Conservation (phyloP, 805 yeast species). For the Kluyveromyces siamensis region DNA sequence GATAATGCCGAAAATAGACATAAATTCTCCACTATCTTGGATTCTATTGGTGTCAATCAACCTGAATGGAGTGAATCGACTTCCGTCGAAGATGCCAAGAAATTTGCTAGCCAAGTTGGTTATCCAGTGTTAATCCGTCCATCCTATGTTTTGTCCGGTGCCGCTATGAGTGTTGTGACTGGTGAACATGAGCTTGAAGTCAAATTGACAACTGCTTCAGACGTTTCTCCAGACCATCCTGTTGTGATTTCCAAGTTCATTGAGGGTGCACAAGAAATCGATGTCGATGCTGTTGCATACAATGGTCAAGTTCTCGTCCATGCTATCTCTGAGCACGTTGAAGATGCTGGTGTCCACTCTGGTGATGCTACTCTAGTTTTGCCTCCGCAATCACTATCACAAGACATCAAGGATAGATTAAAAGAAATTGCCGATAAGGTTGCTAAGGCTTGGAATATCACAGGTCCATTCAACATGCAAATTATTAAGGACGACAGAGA, state of each 20-base stretch:
- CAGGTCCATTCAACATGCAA: slow-evolving; percentile 99
- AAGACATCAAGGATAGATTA: slow-evolving; percentile 57
- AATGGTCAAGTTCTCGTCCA: slow-evolving; percentile 85
- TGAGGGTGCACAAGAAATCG: slow-evolving; percentile 94
- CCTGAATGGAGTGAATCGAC: slow-evolving; percentile 97
- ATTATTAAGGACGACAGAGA: slow-evolving; percentile 70
- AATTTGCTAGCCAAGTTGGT: slow-evolving; percentile 76
- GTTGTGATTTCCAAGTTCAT: slow-evolving; percentile 95
- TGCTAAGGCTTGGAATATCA: slow-evolving; percentile 87
- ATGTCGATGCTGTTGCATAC: slow-evolving; percentile 91
- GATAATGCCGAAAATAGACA: slow-evolving; percentile 98
- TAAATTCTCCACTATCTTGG: slow-evolving; percentile 90
- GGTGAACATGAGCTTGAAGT: slow-evolving; percentile 69
- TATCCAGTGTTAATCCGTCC: slow-evolving; percentile 97
- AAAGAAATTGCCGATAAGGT: slow-evolving; percentile 89
- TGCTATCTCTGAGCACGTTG: slow-evolving; percentile 96
- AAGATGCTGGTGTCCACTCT: slow-evolving; percentile 97
- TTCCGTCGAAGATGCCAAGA: slow-evolving; percentile 74
- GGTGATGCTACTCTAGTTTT: slow-evolving; percentile 95
- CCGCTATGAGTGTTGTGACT: slow-evolving; percentile 93
- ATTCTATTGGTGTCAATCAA: slow-evolving; percentile 88
- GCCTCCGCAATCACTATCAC: slow-evolving; percentile 79
- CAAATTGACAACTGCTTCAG: slow-evolving; percentile 79
- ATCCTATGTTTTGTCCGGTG: slow-evolving; percentile 94
- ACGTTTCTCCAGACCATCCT: slow-evolving; percentile 93